Percentiles rank a stretch among this genome's conserved stretches.
Evolutionary conservation across 2,329 filamentous ascomycete genomes (phyloP).

Genomic region (Cordyceps farinosa): DNA sequence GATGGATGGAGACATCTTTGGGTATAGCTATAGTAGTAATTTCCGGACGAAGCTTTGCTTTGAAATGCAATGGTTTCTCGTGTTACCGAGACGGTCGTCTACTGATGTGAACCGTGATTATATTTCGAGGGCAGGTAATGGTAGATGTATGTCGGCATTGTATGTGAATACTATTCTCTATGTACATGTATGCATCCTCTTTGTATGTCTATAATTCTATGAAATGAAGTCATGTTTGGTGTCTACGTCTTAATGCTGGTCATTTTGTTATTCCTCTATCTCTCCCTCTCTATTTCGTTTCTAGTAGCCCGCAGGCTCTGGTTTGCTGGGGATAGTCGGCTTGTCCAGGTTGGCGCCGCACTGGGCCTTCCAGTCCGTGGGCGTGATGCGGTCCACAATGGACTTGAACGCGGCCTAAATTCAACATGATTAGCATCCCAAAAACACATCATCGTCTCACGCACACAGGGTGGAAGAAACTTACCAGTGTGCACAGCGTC

Average conservation of each 20-base stretch:
- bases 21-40: constrained; percentile 15
- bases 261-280: not conserved
- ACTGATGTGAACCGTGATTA: too few species aligned
- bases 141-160: not conserved
- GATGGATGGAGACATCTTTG: not conserved
- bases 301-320: constrained; percentile 51
- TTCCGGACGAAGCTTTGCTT: constrained; percentile 13
- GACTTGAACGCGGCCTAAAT: constrained; percentile 79
- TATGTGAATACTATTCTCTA: not conserved
- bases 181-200: not conserved
- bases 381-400: constrained; percentile 87
- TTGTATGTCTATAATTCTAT: not conserved
- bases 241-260: not conserved
- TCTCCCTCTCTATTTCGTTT: not conserved
- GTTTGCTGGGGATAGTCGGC: constrained; percentile 44
- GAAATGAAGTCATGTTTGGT: not conserved
- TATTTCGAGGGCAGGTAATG: not conserved
- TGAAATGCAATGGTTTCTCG: constrained; percentile 4
- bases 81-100: not conserved
- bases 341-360: constrained; percentile 45
- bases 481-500: constrained; percentile 82
- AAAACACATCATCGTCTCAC: not conserved
- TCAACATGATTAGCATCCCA: constrained; percentile 4
- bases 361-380: constrained; percentile 66
- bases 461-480: constrained; percentile 23